A percentile compares a stretch with the other conserved stretches of the same genome.
Conservation (phyloP, 306 rosid species). For the Rosa multiflora region DNA sequence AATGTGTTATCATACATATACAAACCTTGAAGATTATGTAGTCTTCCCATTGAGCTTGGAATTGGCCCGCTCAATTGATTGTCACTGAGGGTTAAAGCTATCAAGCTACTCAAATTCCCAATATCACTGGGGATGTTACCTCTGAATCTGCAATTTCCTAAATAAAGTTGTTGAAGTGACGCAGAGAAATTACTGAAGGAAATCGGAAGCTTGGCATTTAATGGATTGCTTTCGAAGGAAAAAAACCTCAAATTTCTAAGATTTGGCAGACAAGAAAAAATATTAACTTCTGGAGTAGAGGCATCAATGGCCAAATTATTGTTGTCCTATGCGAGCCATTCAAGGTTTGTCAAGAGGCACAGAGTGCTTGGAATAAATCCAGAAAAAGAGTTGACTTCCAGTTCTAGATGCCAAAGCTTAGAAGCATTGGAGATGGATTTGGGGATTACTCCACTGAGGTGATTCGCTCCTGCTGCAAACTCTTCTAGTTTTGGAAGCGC, state of each 20-base stretch:
- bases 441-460: slow-evolving; percentile 14
- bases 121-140: too few relatives aligned
- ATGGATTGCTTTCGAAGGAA: neutral
- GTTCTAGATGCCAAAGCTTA: neutral
- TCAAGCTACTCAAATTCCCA: too few relatives aligned
- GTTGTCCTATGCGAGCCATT: neutral
- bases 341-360: neutral
- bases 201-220: too few relatives aligned
- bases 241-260: neutral
- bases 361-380: slow-evolving; percentile 6
- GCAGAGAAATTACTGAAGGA: too few relatives aligned
- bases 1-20: too few relatives aligned
- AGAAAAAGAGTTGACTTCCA: neutral
- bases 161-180: too few relatives aligned
- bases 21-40: too few relatives aligned
- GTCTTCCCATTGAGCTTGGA: too few relatives aligned
- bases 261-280: neutral
- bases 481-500: neutral
- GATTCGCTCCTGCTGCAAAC: neutral
- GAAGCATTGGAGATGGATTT: slow-evolving; percentile 23
- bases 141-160: too few relatives aligned
- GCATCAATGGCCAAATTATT: slow-evolving; percentile 11
- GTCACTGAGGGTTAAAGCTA: too few relatives aligned
- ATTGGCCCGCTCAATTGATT: too few relatives aligned
- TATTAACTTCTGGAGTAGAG: neutral